These are phyloP conservation scores for Wickerhamiella qilinensis DNA, from an alignment of 805 yeast species.

Conservation along the genomic window DNA sequence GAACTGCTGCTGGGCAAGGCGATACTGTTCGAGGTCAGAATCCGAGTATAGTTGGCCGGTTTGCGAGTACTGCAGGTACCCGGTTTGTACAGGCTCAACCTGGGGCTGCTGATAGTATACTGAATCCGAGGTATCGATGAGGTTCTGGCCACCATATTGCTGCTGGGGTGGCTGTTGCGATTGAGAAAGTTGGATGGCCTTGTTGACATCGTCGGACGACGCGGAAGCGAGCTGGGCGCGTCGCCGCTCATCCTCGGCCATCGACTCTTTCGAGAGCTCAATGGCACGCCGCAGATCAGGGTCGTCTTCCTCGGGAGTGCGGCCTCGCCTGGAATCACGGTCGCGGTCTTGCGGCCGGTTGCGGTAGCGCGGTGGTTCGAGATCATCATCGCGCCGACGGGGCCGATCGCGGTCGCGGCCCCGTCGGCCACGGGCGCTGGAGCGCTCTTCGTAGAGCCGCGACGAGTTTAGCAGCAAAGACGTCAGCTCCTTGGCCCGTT, in stretches of 20 bases:
- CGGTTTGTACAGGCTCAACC: conserved; percentile 16
- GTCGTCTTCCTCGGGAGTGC: conserved; percentile 28
- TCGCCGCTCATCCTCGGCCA: conserved; percentile 61
- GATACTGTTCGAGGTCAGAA: conserved; percentile 15
- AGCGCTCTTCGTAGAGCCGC: conserved; percentile 56
- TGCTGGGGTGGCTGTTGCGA: conserved; percentile 39
- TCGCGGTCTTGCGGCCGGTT: conserved; percentile 22
- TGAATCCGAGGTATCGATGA: conserved; percentile 9
- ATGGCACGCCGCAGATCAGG: conserved; percentile 66
- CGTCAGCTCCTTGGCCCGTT: conserved; percentile 79
- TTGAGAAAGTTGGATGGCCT: conserved; percentile 55
- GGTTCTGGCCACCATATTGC: conserved; percentile 1
- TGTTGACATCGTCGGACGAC: conserved; percentile 44
- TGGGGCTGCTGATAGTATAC: conserved; percentile 10
- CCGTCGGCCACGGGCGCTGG: conserved; percentile 19
- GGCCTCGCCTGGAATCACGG: conserved; percentile 17
- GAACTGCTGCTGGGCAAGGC: conserved; percentile 10
- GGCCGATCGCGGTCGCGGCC: conserved; percentile 5
- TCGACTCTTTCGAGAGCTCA: conserved; percentile 64
- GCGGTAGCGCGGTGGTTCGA: background rate
- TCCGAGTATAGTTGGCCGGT: conserved; percentile 4
- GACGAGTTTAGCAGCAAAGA: conserved; percentile 69
- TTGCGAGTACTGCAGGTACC: conserved; percentile 22
- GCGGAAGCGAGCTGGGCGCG: conserved; percentile 24
- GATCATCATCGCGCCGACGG: background rate